These are phyloP conservation scores for Exobasidium rhododendri DNA, from an alignment of 1,284 basidiomycete species.

Conservation along the genomic window DNA sequence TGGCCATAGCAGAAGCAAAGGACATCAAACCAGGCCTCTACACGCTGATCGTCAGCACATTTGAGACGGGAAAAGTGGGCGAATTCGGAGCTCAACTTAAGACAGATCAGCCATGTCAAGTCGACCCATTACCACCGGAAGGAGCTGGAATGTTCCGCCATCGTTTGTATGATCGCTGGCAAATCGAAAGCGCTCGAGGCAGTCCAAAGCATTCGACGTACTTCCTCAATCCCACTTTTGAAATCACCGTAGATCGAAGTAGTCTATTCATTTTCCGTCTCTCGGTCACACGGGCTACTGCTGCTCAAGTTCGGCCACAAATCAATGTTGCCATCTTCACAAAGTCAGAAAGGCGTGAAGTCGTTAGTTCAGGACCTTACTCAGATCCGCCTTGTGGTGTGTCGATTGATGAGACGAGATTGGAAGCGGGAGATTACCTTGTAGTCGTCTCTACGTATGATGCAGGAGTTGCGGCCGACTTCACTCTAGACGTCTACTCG, in stretches of 20 bases:
- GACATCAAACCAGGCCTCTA: conserved; percentile 59
- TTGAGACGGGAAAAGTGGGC: conserved; percentile 69
- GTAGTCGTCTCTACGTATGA: conserved; percentile 28
- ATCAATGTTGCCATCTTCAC: conserved; percentile 19
- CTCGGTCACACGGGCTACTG: conserved; percentile 10
- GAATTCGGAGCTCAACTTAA: conserved; percentile 66
- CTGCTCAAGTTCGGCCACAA: conserved; percentile 14
- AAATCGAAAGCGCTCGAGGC: conserved; percentile 65
- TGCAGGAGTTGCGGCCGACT: conserved; percentile 16
- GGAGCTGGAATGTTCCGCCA: conserved; percentile 86
- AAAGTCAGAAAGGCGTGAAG: conserved; percentile 8
- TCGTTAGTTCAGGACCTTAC: conserved; percentile 25
- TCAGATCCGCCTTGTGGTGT: conserved; percentile 28
- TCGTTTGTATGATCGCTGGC: conserved; percentile 59
- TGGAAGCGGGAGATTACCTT: conserved; percentile 19
- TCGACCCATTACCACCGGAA: conserved; percentile 63
- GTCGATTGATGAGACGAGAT: conserved; percentile 15
- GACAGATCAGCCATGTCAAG: conserved; percentile 57
- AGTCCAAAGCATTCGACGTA: conserved; percentile 67
- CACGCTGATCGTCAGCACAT: conserved; percentile 76
- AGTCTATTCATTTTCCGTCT: not conserved
- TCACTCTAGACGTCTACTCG: conserved; percentile 28
- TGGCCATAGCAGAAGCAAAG: conserved; percentile 62
- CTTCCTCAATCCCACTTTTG: conserved; percentile 67
- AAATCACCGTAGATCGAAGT: conserved; percentile 55